phyloP scores from a whole-genome alignment of 495 filamentous ascomycete species.

The Penicillium verhagenii region DNA sequence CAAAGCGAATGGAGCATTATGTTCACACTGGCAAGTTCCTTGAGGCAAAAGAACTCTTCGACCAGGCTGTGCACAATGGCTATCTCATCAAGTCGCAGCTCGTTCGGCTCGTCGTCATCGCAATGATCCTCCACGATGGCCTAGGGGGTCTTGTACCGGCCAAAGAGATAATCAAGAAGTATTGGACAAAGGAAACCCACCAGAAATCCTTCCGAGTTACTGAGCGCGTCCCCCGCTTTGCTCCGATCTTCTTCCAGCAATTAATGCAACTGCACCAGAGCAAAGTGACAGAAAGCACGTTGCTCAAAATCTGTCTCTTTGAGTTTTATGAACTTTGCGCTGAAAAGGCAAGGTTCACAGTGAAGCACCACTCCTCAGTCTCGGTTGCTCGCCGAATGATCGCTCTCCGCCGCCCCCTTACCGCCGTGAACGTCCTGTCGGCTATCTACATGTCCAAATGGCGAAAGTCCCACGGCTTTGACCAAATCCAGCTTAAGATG shows the following conservation, averaged over 20 bases:
- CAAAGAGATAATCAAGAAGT: slow-evolving; percentile 29
- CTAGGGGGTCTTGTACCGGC: slow-evolving; percentile 24
- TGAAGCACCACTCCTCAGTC: slow-evolving; percentile 37
- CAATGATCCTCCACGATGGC: slow-evolving; percentile 35
- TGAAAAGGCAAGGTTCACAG: slow-evolving; percentile 22
- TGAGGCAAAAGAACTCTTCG: slow-evolving; percentile 28
- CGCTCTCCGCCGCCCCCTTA: slow-evolving; percentile 13
- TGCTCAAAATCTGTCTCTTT: slow-evolving; percentile 38
- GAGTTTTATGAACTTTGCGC: slow-evolving; percentile 43
- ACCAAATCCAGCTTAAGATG: slow-evolving; percentile 43
- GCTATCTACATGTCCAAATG: slow-evolving; percentile 41
- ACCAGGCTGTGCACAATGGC: slow-evolving; percentile 25
- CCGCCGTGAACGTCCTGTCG: slow-evolving; percentile 36
- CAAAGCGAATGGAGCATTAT: slow-evolving; percentile 37
- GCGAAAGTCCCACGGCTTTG: slow-evolving; percentile 31
- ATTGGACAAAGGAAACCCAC: slow-evolving; percentile 23
- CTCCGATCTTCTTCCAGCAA: slow-evolving; percentile 42
- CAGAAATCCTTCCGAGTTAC: slow-evolving; percentile 10
- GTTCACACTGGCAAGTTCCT: slow-evolving; percentile 37
- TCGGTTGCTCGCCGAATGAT: slow-evolving; percentile 34
- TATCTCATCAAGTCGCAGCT: slow-evolving; percentile 33
- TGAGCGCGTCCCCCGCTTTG: slow-evolving; percentile 18
- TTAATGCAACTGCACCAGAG: slow-evolving; percentile 24
- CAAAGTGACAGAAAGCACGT: slow-evolving; percentile 14
- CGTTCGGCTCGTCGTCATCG: slow-evolving; percentile 38